Evolutionary conservation across 2,329 filamentous ascomycete genomes (phyloP).

Genomic region (Pezicula carpinea): DNA sequence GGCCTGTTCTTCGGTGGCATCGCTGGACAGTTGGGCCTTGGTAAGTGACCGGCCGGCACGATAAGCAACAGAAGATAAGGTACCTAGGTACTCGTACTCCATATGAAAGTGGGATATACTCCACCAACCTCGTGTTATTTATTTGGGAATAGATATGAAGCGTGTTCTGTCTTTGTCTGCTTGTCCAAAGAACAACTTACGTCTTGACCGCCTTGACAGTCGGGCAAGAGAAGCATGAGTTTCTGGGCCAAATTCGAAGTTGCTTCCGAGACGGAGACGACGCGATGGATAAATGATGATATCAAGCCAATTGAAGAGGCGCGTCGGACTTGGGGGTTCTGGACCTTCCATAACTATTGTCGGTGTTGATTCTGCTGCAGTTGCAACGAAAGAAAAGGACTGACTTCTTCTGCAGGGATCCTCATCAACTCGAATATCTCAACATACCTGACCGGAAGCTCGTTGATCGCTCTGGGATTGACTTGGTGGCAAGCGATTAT

Average conservation of each 20-base stretch:
- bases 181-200: too few species aligned
- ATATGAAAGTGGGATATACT: too few species aligned
- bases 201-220: too few species aligned
- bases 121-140: too few species aligned
- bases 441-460: constrained; percentile 36
- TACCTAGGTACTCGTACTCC: too few species aligned
- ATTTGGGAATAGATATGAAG: too few species aligned
- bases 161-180: too few species aligned
- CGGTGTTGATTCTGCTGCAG: constrained; percentile 1
- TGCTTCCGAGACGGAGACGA: constrained; percentile 24
- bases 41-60: too few species aligned
- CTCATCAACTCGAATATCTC: constrained; percentile 42
- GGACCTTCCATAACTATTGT: constrained; percentile 42
- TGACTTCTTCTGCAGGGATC: constrained; percentile 31
- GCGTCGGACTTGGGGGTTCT: constrained; percentile 38
- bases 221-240: not conserved
- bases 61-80: too few species aligned
- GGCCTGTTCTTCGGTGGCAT: too few species aligned
- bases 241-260: not conserved
- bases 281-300: constrained; percentile 42
- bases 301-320: constrained; percentile 41
- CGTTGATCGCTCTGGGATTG: constrained; percentile 28
- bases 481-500: constrained; percentile 39
- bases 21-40: too few species aligned
- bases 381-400: not conserved